Evolutionary conservation across 2,329 filamentous ascomycete species (phyloP).

Genomic region (Aspergillus transmontanensis): DNA sequence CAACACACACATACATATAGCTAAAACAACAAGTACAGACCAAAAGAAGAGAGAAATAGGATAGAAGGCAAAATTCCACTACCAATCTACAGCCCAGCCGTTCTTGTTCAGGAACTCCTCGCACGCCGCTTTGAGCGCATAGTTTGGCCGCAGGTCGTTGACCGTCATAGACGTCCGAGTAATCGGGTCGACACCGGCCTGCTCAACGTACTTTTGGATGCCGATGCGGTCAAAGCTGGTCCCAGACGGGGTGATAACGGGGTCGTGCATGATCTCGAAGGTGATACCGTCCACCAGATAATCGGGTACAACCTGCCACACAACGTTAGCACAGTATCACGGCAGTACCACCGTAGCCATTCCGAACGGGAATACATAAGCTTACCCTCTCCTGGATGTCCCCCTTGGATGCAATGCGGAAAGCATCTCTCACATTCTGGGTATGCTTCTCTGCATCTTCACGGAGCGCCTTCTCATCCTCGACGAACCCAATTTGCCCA

Average conservation of each 20-base stretch:
- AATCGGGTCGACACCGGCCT: conserved; percentile 75
- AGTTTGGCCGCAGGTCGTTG: conserved; percentile 76
- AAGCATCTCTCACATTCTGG: conserved; percentile 47
- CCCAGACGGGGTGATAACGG: conserved; percentile 68
- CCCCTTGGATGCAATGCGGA: conserved; percentile 43
- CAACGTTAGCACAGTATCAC: conserved; percentile 11
- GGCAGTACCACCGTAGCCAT: not conserved
- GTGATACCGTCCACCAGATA: conserved; percentile 53
- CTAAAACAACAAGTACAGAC: not conserved
- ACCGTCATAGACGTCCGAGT: conserved; percentile 73
- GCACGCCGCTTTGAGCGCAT: conserved; percentile 78
- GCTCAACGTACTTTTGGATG: conserved; percentile 81
- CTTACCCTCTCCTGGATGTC: conserved; percentile 48
- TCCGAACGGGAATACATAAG: conserved; percentile 5
- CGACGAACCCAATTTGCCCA: conserved; percentile 67
- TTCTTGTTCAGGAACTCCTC: conserved; percentile 83
- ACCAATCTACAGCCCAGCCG: conserved; percentile 94
- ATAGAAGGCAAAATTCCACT: conserved; percentile 14
- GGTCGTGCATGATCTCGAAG: conserved; percentile 56
- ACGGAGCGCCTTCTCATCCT: conserved; percentile 62
- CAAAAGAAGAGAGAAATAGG: not conserved
- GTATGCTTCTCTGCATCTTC: conserved; percentile 52
- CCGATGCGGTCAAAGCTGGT: conserved; percentile 87
- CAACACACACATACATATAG: not conserved
- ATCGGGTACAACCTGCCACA: conserved; percentile 48